These are phyloP conservation scores for Pyrenophora tritici-repentis DNA, from an alignment of 2,329 filamentous ascomycete genomes.

Conservation along the genomic window DNA sequence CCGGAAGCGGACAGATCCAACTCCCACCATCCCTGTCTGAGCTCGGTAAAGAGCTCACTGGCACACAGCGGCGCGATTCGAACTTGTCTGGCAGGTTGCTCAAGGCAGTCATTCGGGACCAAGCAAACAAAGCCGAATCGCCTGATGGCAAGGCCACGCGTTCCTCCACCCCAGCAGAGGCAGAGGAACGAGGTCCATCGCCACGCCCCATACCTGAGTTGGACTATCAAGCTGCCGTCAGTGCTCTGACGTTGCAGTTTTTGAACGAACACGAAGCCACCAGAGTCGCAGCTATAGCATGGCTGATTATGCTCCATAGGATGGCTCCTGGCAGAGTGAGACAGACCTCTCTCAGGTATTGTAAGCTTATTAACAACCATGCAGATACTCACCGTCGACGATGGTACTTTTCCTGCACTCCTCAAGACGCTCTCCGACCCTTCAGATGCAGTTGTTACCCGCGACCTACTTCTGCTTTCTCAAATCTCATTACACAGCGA, in stretches of 20 bases:
- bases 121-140: slow-evolving; percentile 34
- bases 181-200: slow-evolving; percentile 52
- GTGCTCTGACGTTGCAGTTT: slow-evolving; percentile 88
- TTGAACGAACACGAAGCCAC: slow-evolving; percentile 97
- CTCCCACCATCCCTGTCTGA: slow-evolving; percentile 48
- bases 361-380: slow-evolving; percentile 5
- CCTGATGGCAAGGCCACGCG: slow-evolving; percentile 37
- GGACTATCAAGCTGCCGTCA: slow-evolving; percentile 95
- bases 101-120: slow-evolving; percentile 44
- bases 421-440: slow-evolving; percentile 96
- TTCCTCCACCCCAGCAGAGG: slow-evolving; percentile 52
- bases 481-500: slow-evolving; percentile 97
- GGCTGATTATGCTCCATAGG: slow-evolving; percentile 96
- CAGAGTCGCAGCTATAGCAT: slow-evolving; percentile 87
- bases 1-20: slow-evolving; percentile 50
- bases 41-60: slow-evolving; percentile 50
- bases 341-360: not conserved
- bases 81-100: slow-evolving; percentile 43
- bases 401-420: slow-evolving; percentile 93
- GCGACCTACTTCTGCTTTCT: slow-evolving; percentile 88
- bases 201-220: slow-evolving; percentile 65
- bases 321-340: slow-evolving; percentile 88
- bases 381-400: slow-evolving; percentile 80
- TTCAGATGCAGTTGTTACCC: slow-evolving; percentile 92
- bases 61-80: slow-evolving; percentile 45